Percentiles rank a stretch among this genome's conserved stretches.
Evolutionary conservation across 179 eudicot genomes (phyloP).

Genomic region (Camellia oleifera): DNA sequence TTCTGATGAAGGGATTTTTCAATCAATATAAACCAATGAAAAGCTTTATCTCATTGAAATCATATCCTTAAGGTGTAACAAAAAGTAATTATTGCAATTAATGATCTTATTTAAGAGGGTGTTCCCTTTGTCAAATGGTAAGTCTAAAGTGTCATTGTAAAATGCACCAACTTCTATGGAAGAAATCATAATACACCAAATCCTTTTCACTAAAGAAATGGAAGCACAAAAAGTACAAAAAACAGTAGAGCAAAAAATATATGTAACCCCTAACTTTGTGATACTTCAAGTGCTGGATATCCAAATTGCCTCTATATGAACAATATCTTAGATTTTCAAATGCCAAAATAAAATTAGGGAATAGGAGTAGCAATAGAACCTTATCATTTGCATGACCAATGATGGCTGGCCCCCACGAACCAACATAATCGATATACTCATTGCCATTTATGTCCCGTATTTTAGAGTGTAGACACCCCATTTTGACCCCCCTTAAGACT

Average conservation of each 20-base stretch:
- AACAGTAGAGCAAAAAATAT: background rate
- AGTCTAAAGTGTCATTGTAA: background rate
- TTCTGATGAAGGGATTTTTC: background rate
- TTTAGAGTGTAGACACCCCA: conserved; percentile 13
- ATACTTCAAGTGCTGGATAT: background rate
- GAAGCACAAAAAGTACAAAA: background rate
- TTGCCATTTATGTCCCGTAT: conserved; percentile 97
- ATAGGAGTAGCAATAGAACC: conserved; percentile 37
- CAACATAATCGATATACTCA: conserved; percentile 93
- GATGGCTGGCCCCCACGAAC: conserved; percentile 98
- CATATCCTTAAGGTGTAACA: background rate
- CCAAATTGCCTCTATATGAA: background rate
- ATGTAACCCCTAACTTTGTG: background rate
- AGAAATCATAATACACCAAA: background rate
- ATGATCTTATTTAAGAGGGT: background rate
- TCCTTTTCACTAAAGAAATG: background rate
- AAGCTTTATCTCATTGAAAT: background rate
- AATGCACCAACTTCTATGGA: background rate
- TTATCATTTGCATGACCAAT: conserved; percentile 95
- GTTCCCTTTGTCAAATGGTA: background rate
- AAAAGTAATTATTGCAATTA: background rate
- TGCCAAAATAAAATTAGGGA: background rate
- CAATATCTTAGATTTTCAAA: background rate
- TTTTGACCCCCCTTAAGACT: too few species aligned
- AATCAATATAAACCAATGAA: background rate